Evolutionary conservation across 2,329 filamentous ascomycete genomes (phyloP), one percentile per base, ranked within the genome.

Genomic region (Ciborinia camelliae): DNA sequence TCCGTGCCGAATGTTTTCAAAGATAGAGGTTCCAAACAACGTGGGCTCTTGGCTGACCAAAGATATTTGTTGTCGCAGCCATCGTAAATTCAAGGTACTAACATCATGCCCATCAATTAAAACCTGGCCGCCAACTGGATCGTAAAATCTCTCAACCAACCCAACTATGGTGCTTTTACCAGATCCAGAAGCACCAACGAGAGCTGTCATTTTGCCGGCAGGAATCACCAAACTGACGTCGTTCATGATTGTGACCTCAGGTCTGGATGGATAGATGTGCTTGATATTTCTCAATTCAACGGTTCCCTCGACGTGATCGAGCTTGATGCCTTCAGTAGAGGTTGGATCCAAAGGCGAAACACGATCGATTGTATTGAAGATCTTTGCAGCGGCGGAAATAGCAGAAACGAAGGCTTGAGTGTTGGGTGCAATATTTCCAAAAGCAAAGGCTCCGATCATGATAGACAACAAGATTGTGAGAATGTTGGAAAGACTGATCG

Each of bases 161-260:
- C 94, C 94, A 35, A 98, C 90, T 67, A 98, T 93, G 0, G 95
- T 98, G 72, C 90, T 94, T 79, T 98, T 99, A 55, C 95, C 95
- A 47, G 90, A 96, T 14, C 94, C 95, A 14, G 94, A 98, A 0
- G 94, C 91, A 65, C 95, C 95, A 7, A 99, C 95, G 9, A 99
- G 81, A 1, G 95, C 95, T 2, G 94, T 97, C 23, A 90, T 92
- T 79, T 97, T 96, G 26, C 94, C 93, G 3, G 93, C 90, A 1
- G 92, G 92, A 45, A 98, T 89, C 0, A 83, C 77, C 1, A 99
- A 84, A 64, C 81, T 90, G 64, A 98, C 90, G 68, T 89, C 87
- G 50, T 95, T 81, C 87, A 98, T 94, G 47, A 98, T 90, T 1
- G 87, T 85, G 4, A 97, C 92, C 72, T 97, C 93, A 0, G 93